Base-by-base conservation (phyloP, 805 yeast genomes). In the Wilhelminamyces savonicus region DNA sequence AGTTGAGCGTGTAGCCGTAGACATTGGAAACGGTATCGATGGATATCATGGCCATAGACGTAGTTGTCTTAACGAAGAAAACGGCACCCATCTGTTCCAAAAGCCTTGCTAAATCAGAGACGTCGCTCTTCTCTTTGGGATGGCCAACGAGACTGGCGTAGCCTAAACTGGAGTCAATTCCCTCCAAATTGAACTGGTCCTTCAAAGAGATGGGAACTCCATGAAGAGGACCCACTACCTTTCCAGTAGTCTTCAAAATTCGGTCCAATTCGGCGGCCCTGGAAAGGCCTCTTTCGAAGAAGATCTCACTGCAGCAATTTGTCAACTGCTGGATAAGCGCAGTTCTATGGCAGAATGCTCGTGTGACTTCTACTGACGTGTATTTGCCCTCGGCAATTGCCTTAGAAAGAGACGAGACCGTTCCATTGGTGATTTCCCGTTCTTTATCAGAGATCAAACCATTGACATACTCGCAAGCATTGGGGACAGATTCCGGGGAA, bases 141-240 rank as follows among this genome's bases (percentile, higher is more conserved):
- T 14, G 9, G 19, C 7, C 14, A 11, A 12, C 11, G 18, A 18
- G 13, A 3, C 21, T 12, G 2, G 18, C 23, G 13, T 13, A 23
- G 6, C 31, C 31, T 7, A 28, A 21, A 3, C 26, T 5, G 4
- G 31, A 23, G 12, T 16, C 31, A 11, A 22, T 21, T 7, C 77
- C 79, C 30, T 54, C 54, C 30, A 75, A 42, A 33, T 67, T 60
- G 31, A 68, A 52, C 28, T 29, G 28, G 21, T 29, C 32, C 17
- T 29, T 29, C 21, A 29, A 13, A 9, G 32, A 24, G 13, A 29
- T 12, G 12, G 32, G 32, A 6, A 29, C 13, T 2, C 32, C 32
- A 13, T 29, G 32, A 10, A 29, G 24, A 2, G 28, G 21, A 4
- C 32, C 55, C 7, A 37, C 24, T 3, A 31, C 25, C 16, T 36